Base-by-base conservation (phyloP, 805 yeast species). In the Teunomyces pallodes region DNA sequence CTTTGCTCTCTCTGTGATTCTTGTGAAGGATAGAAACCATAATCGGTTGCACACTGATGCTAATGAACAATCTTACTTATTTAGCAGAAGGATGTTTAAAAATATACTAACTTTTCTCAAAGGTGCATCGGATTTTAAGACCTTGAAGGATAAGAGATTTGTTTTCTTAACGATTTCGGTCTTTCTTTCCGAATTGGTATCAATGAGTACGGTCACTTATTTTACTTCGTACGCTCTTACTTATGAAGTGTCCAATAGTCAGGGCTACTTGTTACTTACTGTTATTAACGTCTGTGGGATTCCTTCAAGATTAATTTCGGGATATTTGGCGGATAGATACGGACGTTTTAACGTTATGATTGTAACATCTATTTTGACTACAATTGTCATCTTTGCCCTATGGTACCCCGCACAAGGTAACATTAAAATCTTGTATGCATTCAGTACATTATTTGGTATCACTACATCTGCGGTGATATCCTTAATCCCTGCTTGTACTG, bases 401-500 rank as follows among this genome's bases (percentile, higher is more conserved):
- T 42, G 52, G 49, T 32, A 57, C 9, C 59, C 59, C 1, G 68
- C 81, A 72, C 20, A 57, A 55, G 50, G 65, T 52, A 46, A 50
- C 56, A 10, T 66, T 54, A 16, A 76, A 60, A 6, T 60, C 66
- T 39, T 76, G 70, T 62, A 56, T 61, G 76, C 74, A 1, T 82
- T 79, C 52, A 65, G 80, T 10, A 71, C 66, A 1, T 53, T 78
- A 4, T 82, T 76, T 59, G 88, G 88, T 0, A 75, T 82, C 48
- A 67, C 76, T 43, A 72, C 83, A 3, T 80, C 85, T 3, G 75
- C 86, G 0, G 77, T 81, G 3, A 66, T 82, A 43, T 75, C 86
- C 3, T 57, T 82, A 40, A 76, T 82, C 12, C 86, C 87, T 2
- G 82, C 79, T 2, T 79, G 86, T 54, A 69, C 80, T 32, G 84